Evolutionary conservation across 2,329 filamentous ascomycete genomes (phyloP).

Genomic region (Pseudovirgaria hyperparasitica): DNA sequence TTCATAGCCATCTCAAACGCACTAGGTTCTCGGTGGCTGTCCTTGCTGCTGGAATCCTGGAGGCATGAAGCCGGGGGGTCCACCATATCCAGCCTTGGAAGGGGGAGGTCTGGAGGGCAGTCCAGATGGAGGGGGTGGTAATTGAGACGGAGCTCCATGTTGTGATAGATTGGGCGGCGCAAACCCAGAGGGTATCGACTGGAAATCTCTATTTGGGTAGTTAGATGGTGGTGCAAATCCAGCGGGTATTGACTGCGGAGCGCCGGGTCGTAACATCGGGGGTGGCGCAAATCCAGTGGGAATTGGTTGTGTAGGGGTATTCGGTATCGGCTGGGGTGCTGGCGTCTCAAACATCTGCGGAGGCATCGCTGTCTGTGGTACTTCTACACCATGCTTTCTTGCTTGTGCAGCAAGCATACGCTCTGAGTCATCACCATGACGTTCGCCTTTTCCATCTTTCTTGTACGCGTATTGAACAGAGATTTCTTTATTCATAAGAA

Average conservation of each 20-base stretch:
- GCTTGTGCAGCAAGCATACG: conserved; percentile 82
- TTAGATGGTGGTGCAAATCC: conserved; percentile 7
- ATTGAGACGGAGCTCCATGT: conserved; percentile 28
- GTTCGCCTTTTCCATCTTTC: conserved; percentile 94
- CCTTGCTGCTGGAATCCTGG: conserved; percentile 28
- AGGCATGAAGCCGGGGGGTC: conserved; percentile 42
- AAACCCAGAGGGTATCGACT: no score
- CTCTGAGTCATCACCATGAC: conserved; percentile 90
- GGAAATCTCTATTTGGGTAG: conserved; percentile 28
- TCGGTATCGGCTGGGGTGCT: conserved; percentile 17
- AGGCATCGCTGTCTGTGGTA: conserved; percentile 64
- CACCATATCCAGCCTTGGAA: conserved; percentile 54
- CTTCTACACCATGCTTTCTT: conserved; percentile 84
- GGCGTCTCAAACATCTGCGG: conserved; percentile 51
- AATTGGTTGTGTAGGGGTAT: conserved; percentile 32
- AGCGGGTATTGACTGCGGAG: not conserved
- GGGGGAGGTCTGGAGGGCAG: conserved; percentile 59
- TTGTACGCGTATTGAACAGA: conserved; percentile 98
- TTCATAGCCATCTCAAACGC: no score
- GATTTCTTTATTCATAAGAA: conserved; percentile 92
- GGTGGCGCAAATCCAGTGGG: conserved; percentile 25
- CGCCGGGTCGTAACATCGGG: no score
- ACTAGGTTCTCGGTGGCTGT: no score
- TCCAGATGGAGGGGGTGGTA: conserved; percentile 46
- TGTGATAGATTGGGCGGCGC: conserved; percentile 26